These are phyloP conservation scores for Globisporangium irregulare DNA, from an alignment of 352 stramenopile genomes.

Conservation along the genomic window DNA sequence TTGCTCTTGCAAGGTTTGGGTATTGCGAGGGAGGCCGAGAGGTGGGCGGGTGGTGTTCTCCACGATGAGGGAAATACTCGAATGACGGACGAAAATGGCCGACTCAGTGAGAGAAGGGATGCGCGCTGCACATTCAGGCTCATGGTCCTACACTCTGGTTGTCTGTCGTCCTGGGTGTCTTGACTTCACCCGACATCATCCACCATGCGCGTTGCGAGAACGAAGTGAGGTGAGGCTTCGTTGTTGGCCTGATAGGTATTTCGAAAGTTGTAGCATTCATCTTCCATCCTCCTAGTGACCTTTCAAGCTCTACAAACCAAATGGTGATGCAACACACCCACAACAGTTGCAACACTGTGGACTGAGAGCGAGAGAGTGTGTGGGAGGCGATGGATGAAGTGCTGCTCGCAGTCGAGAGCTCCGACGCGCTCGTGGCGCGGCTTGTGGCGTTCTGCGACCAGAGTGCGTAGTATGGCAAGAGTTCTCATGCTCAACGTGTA, in stretches of 20 bases:
- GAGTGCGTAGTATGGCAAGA: conserved; percentile 15
- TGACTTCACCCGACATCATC: not conserved
- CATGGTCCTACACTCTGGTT: too few species aligned
- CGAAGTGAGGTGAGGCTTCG: not conserved
- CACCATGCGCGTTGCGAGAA: not conserved
- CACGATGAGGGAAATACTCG: not conserved
- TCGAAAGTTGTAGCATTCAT: not conserved
- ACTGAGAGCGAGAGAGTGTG: not conserved
- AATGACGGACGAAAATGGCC: not conserved
- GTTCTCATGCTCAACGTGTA: not conserved
- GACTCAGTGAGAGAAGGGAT: not conserved
- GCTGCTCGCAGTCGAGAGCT: conserved; percentile 38
- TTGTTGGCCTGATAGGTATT: not conserved
- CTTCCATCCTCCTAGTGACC: not conserved
- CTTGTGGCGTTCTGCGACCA: conserved; percentile 38
- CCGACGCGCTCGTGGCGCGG: conserved; percentile 36
- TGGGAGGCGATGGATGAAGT: conserved; percentile 36
- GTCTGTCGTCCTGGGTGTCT: not conserved
- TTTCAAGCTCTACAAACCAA: not conserved
- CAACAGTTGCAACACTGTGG: not conserved
- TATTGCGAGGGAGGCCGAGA: too few species aligned
- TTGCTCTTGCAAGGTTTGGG: not conserved
- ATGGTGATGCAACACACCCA: not conserved
- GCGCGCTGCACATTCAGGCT: not conserved
- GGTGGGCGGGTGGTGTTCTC: not conserved